These are phyloP conservation scores for Graphilbum sp. DNA, from an alignment of 2,329 filamentous ascomycete species.

Conservation along the genomic window DNA sequence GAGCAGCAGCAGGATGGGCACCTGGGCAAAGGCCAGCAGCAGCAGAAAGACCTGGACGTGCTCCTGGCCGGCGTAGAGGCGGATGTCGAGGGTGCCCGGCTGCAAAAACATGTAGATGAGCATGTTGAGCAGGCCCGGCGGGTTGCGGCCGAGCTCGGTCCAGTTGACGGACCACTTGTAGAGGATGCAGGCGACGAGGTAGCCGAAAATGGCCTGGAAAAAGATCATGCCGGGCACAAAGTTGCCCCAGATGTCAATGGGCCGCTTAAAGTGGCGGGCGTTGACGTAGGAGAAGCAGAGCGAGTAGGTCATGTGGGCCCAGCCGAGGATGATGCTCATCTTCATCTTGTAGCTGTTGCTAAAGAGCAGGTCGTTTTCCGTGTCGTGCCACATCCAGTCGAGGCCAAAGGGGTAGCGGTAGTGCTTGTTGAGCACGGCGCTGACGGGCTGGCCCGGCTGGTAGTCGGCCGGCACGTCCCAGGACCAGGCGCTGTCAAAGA, in stretches of 20 bases:
- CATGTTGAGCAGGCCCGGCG: constrained; percentile 93
- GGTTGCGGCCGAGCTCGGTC: constrained; percentile 45
- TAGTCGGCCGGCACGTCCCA: constrained; percentile 55
- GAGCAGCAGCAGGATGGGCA: constrained; percentile 79
- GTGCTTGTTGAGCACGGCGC: constrained; percentile 46
- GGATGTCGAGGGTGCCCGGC: constrained; percentile 57
- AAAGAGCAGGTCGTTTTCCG: constrained; percentile 89
- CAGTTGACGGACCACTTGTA: constrained; percentile 97
- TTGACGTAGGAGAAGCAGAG: constrained; percentile 87
- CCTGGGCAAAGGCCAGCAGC: constrained; percentile 68
- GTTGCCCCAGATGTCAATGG: constrained; percentile 93
- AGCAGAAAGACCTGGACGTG: constrained; percentile 62
- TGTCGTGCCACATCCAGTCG: constrained; percentile 92
- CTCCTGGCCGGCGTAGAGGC: constrained; percentile 64
- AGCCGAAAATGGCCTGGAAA: constrained; percentile 97
- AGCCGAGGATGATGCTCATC: constrained; percentile 92
- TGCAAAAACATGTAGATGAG: constrained; percentile 98
- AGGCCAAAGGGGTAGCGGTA: constrained; percentile 93
- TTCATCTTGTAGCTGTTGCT: constrained; percentile 99
- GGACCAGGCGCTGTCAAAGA: constrained; percentile 83
- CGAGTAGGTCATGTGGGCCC: constrained; percentile 98
- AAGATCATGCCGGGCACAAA: constrained; percentile 98
- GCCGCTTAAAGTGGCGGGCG: constrained; percentile 83
- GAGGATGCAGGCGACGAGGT: constrained; percentile 81
- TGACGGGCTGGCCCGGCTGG: constrained; percentile 41